Conservation (phyloP, 2,329 filamentous ascomycete species). For the Claviceps digitariae region DNA sequence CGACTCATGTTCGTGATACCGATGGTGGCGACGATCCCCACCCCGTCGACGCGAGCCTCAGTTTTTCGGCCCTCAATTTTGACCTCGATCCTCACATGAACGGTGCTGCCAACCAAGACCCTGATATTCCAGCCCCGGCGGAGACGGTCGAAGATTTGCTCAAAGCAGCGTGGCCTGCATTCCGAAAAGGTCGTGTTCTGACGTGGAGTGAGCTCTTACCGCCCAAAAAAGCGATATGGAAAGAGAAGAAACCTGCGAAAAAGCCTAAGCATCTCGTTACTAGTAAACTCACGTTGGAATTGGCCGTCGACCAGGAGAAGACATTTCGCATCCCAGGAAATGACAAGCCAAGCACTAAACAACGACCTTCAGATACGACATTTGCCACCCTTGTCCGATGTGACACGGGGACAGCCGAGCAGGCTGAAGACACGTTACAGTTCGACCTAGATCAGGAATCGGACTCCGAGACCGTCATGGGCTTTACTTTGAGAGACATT, state of each 20-base stretch:
- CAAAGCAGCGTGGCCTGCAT: constrained; percentile 68
- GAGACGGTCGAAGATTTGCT: constrained; percentile 65
- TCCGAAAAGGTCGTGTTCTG: constrained; percentile 60
- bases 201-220: constrained; percentile 75
- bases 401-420: constrained; percentile 22
- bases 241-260: constrained; percentile 66
- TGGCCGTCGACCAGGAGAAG: constrained; percentile 77
- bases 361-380: constrained; percentile 39
- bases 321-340: constrained; percentile 63
- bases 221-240: constrained; percentile 62
- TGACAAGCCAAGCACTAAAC: constrained; percentile 35
- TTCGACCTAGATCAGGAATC: constrained; percentile 38
- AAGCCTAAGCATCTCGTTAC: constrained; percentile 71
- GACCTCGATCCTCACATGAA: constrained; percentile 30
- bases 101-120: constrained; percentile 41
- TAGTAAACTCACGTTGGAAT: constrained; percentile 76
- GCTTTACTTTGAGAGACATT: constrained; percentile 67
- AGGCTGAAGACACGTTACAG: constrained; percentile 23
- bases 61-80: constrained; percentile 32
- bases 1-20: constrained; percentile 26
- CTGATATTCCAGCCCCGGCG: constrained; percentile 52
- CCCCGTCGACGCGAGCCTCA: constrained; percentile 17
- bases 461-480: constrained; percentile 54
- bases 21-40: constrained; percentile 23
- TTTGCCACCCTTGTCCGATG: constrained; percentile 34